Evolutionary conservation across 306 rosid genomes (phyloP), one percentile per base, ranked within the genome.

Genomic region (Geum urbanum): DNA sequence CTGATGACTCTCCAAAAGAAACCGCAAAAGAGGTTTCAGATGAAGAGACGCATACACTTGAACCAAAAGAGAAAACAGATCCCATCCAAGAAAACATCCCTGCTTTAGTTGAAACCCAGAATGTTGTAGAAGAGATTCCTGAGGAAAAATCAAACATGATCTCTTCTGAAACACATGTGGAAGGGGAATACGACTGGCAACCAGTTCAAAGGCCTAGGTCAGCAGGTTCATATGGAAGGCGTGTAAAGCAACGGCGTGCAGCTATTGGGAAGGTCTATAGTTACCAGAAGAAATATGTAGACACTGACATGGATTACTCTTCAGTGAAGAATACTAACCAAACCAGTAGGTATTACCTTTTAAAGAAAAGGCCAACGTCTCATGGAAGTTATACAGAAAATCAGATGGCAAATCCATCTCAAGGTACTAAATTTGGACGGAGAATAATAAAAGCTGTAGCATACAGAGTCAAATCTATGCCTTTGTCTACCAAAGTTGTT

Each of bases 171-270:
- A 81, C 66, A 54, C 89, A 79, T 35, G 84, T 77, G 47, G 99
- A 94, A 76, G 96, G 90, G 62, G 97, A 90, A 40, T 95, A 87
- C 46, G 97, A 96, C 70, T 94, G 99, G 99, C 97, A 88, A 82
- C 83, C 99, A 20, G 99, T 91, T 81, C 99, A 94, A 86, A 81
- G 97, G 69, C 97, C 97, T 68, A 88, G 97, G 86, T 88, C 96
- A 65, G 89, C 80, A 57, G 88, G 91, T 56, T 87, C 89, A 75
- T 77, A 81, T 80, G 89, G 92, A 47, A 87, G 87, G 67, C 85
- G 88, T 59, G 62, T 86, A 65, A 94, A 83, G 86, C 99, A 94
- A 82, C 83, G 96, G 73, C 92, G 96, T 15, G 85, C 92, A 66
- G 79, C 92, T 62, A 84, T 87, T 70, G 88, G 91, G 78, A 94